Evolutionary conservation across 2,329 filamentous ascomycete species (phyloP).

Genomic region (Talaromyces sp.): DNA sequence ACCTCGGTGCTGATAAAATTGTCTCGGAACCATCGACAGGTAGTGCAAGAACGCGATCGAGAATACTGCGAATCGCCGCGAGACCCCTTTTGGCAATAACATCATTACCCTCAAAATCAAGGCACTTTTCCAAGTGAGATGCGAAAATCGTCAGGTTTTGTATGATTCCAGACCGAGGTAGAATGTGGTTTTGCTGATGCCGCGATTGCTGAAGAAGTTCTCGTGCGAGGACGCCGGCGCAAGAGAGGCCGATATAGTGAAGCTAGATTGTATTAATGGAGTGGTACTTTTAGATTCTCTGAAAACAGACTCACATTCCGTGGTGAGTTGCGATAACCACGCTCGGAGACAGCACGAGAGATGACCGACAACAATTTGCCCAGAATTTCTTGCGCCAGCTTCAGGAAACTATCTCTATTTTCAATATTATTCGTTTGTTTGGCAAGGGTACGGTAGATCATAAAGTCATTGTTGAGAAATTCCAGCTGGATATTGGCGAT

Average conservation of each 20-base stretch:
- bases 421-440: not conserved
- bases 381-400: not conserved
- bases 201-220: not conserved
- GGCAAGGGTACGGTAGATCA: not conserved
- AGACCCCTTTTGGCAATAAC: not conserved
- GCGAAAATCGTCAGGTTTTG: slow-evolving; percentile 1
- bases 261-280: not conserved
- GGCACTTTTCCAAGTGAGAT: not conserved
- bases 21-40: not conserved
- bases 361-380: not conserved
- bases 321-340: not conserved
- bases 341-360: not conserved
- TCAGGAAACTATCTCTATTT: not conserved
- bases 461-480: slow-evolving; percentile 4
- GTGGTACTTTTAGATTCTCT: not conserved
- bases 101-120: not conserved
- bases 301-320: not conserved
- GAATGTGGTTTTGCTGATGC: not conserved
- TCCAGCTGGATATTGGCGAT: not conserved
- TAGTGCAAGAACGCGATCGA: not conserved
- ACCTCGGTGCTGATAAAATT: not conserved
- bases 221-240: slow-evolving; percentile 2
- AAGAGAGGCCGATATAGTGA: slow-evolving; percentile 7
- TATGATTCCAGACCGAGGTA: slow-evolving; percentile 1
- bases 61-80: not conserved